Percentiles rank a stretch among this genome's conserved stretches.
These are phyloP conservation scores for Cruciata laevipes DNA, from an alignment of 257 asterid species.

Conservation along the genomic window DNA sequence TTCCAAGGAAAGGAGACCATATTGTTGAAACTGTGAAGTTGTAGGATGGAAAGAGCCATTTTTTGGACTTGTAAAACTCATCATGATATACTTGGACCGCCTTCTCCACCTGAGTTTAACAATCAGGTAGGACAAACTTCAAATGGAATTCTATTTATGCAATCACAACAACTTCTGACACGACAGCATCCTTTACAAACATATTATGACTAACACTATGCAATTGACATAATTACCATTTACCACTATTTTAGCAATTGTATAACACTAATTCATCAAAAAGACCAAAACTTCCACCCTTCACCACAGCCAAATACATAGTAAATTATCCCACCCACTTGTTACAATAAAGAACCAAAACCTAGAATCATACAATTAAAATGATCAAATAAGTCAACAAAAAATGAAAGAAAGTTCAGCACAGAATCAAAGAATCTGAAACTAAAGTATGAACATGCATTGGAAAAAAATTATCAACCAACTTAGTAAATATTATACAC, in stretches of 20 bases:
- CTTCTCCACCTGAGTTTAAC: constrained; percentile 44
- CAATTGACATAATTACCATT: no score
- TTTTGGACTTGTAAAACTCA: constrained; percentile 42
- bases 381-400: background rate
- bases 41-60: constrained; percentile 59
- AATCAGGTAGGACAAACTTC: background rate
- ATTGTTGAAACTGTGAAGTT: constrained; percentile 49
- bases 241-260: no score
- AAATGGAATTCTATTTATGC: background rate
- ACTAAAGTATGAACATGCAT: background rate
- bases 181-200: background rate
- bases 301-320: background rate
- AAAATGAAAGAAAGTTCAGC: background rate
- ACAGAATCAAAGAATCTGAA: background rate
- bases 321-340: background rate
- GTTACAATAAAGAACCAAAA: background rate
- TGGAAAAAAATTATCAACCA: background rate
- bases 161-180: background rate
- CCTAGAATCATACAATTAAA: background rate
- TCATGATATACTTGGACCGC: constrained; percentile 66
- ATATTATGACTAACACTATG: no score
- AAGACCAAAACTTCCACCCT: background rate
- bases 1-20: constrained; percentile 73
- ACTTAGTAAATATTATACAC: no score
- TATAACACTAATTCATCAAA: background rate